These are phyloP conservation scores for Rhytidhysteron rufulum DNA, from an alignment of 2,329 filamentous ascomycete genomes.

Conservation along the genomic window DNA sequence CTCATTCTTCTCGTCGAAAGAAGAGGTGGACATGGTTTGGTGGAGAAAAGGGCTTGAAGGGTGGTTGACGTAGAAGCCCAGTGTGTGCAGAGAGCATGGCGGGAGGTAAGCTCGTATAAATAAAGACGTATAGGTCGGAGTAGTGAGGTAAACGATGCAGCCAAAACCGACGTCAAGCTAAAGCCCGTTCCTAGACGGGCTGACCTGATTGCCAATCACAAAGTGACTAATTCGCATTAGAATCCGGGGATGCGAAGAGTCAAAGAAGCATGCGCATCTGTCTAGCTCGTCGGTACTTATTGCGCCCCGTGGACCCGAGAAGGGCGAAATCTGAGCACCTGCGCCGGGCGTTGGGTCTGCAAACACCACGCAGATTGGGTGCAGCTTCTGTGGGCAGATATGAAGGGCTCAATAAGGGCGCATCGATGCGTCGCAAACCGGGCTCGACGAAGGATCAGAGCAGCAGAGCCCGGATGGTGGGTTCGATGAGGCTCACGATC, in stretches of 20 bases:
- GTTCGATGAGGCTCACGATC: too few relatives aligned
- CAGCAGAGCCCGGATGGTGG: too few relatives aligned
- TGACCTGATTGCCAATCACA: conserved; percentile 22
- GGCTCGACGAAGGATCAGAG: too few relatives aligned
- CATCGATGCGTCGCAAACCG: too few relatives aligned
- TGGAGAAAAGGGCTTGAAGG: background rate
- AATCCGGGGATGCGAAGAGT: conserved; percentile 26
- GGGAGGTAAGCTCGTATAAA: background rate
- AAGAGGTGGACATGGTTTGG: conserved; percentile 14
- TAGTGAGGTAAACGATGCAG: conserved; percentile 5
- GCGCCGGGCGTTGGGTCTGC: too few relatives aligned
- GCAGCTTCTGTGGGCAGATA: too few relatives aligned
- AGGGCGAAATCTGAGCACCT: background rate
- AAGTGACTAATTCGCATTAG: conserved; percentile 10
- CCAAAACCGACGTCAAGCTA: conserved; percentile 11
- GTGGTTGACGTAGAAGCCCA: background rate
- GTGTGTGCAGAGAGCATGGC: background rate
- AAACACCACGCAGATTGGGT: too few relatives aligned
- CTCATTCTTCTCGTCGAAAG: conserved; percentile 33
- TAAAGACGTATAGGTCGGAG: conserved; percentile 3
- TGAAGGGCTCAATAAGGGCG: too few relatives aligned
- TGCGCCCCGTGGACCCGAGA: conserved; percentile 1
- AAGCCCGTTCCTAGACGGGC: conserved; percentile 21
- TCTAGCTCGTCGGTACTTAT: conserved; percentile 4
- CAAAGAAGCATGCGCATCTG: conserved; percentile 17